Evolutionary conservation across 1,139 yeast species (phyloP).

Genomic region (Yamadazyma atmosphaerica): DNA sequence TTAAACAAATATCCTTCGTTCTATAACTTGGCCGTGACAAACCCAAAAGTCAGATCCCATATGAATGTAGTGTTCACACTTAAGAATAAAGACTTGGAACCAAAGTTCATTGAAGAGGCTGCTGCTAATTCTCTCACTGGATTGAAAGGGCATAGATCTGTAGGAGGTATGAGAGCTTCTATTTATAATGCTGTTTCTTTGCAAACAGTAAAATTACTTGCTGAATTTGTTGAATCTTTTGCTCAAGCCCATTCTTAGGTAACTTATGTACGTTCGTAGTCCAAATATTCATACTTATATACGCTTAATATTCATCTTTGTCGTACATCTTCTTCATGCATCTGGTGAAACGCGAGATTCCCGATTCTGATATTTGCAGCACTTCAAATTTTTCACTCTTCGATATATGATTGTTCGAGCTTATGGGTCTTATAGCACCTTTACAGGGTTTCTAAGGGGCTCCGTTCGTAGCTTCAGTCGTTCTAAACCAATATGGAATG

Average conservation of each 20-base stretch:
- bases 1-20: slow-evolving; percentile 66
- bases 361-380: neutral
- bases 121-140: slow-evolving; percentile 59
- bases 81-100: slow-evolving; percentile 60
- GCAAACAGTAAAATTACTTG: slow-evolving; percentile 61
- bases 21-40: slow-evolving; percentile 66
- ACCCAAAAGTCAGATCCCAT: slow-evolving; percentile 60
- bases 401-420: neutral
- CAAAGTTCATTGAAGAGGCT: slow-evolving; percentile 61
- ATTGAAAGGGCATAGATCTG: slow-evolving; percentile 93
- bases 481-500: neutral
- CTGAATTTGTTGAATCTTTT: slow-evolving; percentile 61
- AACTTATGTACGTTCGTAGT: slow-evolving; percentile 2
- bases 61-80: slow-evolving; percentile 94
- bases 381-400: neutral
- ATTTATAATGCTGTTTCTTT: slow-evolving; percentile 82
- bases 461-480: neutral
- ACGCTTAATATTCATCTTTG: too few species aligned
- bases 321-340: too few species aligned
- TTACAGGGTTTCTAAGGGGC: neutral
- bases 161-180: slow-evolving; percentile 95
- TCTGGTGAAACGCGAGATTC: too few species aligned
- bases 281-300: too few species aligned
- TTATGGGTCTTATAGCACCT: neutral
- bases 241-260: slow-evolving; percentile 40